Conservation (phyloP, 768 basidiomycete genomes). For the Amanita subjunquillea region DNA sequence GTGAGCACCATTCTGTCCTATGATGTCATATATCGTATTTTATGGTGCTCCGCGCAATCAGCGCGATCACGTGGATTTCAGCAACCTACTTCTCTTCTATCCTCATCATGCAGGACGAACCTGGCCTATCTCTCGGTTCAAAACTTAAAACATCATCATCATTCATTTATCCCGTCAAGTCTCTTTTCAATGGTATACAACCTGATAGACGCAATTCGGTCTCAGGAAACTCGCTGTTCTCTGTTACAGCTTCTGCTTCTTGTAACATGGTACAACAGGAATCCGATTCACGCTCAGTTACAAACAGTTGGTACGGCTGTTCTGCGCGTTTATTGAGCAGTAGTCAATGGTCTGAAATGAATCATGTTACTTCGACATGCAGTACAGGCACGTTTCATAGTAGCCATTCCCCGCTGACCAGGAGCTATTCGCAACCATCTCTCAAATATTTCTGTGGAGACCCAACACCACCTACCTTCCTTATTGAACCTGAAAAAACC, state of each 20-base stretch:
- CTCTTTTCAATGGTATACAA: constrained; percentile 27
- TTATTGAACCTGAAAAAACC: background rate
- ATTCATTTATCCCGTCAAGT: constrained; percentile 31
- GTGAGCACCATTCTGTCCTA: no score
- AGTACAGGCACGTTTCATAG: background rate
- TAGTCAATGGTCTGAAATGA: background rate
- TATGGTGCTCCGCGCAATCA: no score
- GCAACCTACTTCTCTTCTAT: background rate
- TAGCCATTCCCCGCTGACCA: background rate
- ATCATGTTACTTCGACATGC: background rate
- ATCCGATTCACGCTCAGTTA: background rate
- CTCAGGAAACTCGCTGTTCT: background rate
- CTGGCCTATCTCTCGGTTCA: constrained; percentile 2
- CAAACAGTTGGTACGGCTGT: background rate
- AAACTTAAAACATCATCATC: constrained; percentile 10
- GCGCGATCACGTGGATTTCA: background rate
- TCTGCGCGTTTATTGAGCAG: background rate
- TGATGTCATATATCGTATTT: background rate
- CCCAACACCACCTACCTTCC: background rate
- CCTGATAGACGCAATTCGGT: constrained; percentile 13
- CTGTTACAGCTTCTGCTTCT: no score
- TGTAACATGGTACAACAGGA: background rate
- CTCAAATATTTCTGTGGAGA: background rate
- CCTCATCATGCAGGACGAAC: background rate
- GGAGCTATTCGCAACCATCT: background rate